Evolutionary conservation across 805 yeast species (phyloP), one percentile per base, ranked within the genome.

Genomic region (Wickerhamomyces ciferrii): DNA sequence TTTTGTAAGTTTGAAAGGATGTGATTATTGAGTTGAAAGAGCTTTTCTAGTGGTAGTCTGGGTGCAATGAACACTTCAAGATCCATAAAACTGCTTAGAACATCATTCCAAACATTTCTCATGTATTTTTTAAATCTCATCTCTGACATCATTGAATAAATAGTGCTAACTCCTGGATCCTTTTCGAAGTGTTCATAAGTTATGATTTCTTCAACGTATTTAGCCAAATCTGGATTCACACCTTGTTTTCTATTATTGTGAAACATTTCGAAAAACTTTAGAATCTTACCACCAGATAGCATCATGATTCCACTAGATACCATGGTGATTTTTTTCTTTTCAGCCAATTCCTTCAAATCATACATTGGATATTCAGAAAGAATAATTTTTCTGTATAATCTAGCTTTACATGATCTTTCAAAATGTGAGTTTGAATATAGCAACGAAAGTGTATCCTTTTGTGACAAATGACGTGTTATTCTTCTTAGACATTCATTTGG

Each of bases 321-420:
- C 4, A 55, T 18, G 1, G 58, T 48, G 17, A 43, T 32, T 24
- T 47, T 52, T 13, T 42, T 39, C 15, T 21, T 19, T 13, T 43
- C 35, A 1, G 52, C 34, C 24, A 53, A 29, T 10, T 51, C 37
- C 20, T 49, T 45, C 46, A 46, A 57, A 39, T 48, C 55, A 6
- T 48, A 44, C 31, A 57, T 60, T 34, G 52, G 52, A 13, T 43
- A 47, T 44, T 59, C 62, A 48, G 60, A 56, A 5, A 59, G 46
- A 2, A 54, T 25, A 2, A 59, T 52, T 18, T 39, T 44, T 18
- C 48, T 43, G 44, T 57, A 59, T 2, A 59, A 47, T n/a, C 62
- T 44, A n/a, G 42, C 38, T 20, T 51, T 45, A 21, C 53, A 50
- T 2, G 58, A 47, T 14, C 46, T 45, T 1, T 9, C 27, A 35